phyloP scores from a whole-genome alignment of 2,329 filamentous ascomycete species.

The Ophiocordyceps camponoti-leonardi region DNA sequence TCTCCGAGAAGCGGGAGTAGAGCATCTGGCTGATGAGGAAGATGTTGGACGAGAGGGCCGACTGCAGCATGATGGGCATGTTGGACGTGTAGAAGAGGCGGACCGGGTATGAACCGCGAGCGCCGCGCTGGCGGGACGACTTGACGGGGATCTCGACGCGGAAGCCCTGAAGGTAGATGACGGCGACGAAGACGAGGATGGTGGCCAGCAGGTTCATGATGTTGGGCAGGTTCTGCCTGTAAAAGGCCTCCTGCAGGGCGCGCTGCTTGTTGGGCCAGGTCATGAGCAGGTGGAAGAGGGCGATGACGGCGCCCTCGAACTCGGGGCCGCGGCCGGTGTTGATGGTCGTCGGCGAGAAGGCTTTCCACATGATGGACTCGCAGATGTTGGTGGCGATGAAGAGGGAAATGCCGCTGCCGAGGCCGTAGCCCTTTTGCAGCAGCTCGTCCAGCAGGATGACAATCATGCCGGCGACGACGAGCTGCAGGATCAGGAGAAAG shows the following conservation, averaged over 20 bases:
- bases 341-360: conserved; percentile 96
- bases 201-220: conserved; percentile 97
- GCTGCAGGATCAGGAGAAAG: conserved; percentile 93
- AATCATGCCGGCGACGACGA: conserved; percentile 92
- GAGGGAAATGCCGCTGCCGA: conserved; percentile 94
- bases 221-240: conserved; percentile 97
- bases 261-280: conserved; percentile 99
- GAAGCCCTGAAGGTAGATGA: conserved; percentile 99
- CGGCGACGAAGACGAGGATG: conserved; percentile 80
- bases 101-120: conserved; percentile 93
- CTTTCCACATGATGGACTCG: conserved; percentile 99
- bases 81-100: conserved; percentile 99
- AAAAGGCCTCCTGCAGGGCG: conserved; percentile 96
- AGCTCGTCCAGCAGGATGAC: conserved; percentile 98
- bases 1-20: conserved; percentile 97
- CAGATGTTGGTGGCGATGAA: conserved; percentile 99
- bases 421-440: conserved; percentile 97
- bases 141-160: conserved; percentile 99
- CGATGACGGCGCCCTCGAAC: conserved; percentile 96
- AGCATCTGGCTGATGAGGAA: conserved; percentile 99
- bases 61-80: conserved; percentile 99
- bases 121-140: conserved; percentile 95
- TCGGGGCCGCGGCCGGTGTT: conserved; percentile 98
- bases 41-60: conserved; percentile 93
- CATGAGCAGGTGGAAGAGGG: conserved; percentile 91